Evolutionary conservation across 805 yeast species (phyloP), one percentile per base, ranked within the genome.

Genomic region (Ogataea dorogensis): DNA sequence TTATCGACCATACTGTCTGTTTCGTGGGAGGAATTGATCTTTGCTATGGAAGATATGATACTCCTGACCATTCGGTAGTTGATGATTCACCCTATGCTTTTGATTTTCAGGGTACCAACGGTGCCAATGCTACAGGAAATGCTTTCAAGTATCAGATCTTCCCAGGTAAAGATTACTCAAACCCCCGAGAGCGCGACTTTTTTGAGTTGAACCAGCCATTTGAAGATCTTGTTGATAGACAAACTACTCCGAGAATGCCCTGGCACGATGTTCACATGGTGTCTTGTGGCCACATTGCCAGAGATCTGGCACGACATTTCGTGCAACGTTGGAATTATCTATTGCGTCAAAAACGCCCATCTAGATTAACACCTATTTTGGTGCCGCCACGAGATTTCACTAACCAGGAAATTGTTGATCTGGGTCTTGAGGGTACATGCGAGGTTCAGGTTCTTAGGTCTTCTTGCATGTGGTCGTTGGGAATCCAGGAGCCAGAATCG

Each of bases 231-330:
- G 87, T 87, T 54, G 95, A 93, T 59, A 73, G 99, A 42, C 67
- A 73, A 11, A 59, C 59, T 13, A 72, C 76, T 14, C 98, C 98
- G 2, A 75, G 99, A 51, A 93, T 93, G 99, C 98, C 98, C 7
- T 93, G 98, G 99, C 99, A 93, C 61, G 99, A 93, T 70, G 86
- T 93, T 24, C 98, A 93, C 49, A 93, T 89, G 95, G 79, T 88
- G 64, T 79, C 94, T 1, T 77, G 89, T 2, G 99, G 99, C 10
- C 94, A 89, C 53, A 79, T 89, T 3, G 98, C 98, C 0, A 73
- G 97, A 42, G 99, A 93, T 59, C 62, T 91, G 34, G 75, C 95
- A 0, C 75, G 98, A 39, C 98, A 93, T 59, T 93, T 94, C 62
- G 94, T 88, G 10, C 98, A 93, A 65, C 75, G 99, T 51, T 93